phyloP scores from a whole-genome alignment of 208 protist species.

The Angomonas desouzai region DNA sequence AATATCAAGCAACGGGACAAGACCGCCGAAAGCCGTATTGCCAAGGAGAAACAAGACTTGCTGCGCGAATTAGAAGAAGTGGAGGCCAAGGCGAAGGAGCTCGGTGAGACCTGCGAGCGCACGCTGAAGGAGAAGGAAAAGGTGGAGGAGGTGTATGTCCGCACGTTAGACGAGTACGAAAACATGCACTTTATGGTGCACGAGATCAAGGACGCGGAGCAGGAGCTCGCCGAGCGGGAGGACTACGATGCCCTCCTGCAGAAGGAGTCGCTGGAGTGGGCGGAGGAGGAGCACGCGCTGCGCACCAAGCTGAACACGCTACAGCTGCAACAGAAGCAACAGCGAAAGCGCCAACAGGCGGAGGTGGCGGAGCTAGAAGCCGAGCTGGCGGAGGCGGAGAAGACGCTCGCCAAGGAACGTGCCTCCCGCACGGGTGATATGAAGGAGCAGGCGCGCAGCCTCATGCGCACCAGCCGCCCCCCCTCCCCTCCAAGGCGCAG shows the following conservation, averaged over 20 bases:
- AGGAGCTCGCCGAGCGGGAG: conserved; percentile 44
- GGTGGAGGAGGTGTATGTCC: conserved; percentile 68
- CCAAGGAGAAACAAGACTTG: conserved; percentile 59
- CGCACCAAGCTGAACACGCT: conserved; percentile 49
- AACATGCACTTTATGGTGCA: conserved; percentile 71
- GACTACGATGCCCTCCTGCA: conserved; percentile 66
- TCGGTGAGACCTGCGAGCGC: conserved; percentile 47
- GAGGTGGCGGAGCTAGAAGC: conserved; percentile 59
- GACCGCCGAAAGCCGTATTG: conserved; percentile 44
- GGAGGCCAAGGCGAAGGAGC: conserved; percentile 55
- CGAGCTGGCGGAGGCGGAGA: conserved; percentile 45
- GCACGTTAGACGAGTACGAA: conserved; percentile 82
- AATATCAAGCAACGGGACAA: conserved; percentile 40
- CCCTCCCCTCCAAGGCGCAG: conserved; percentile 24
- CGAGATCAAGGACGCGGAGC: conserved; percentile 73
- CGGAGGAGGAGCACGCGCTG: conserved; percentile 76
- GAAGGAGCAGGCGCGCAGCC: conserved; percentile 27
- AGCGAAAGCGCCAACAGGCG: conserved; percentile 37
- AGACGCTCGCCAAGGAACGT: conserved; percentile 39
- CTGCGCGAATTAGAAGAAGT: conserved; percentile 58
- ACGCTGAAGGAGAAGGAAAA: conserved; percentile 47
- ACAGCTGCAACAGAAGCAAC: conserved; percentile 43
- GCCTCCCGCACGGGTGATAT: conserved; percentile 34
- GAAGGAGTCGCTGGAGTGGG: conserved; percentile 64
- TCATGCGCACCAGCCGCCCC: conserved; percentile 19